A percentile compares a stretch with the other conserved stretches of the same genome.
Conservation (phyloP, 169 alveolate species). For the Plasmodium yoelii region DNA sequence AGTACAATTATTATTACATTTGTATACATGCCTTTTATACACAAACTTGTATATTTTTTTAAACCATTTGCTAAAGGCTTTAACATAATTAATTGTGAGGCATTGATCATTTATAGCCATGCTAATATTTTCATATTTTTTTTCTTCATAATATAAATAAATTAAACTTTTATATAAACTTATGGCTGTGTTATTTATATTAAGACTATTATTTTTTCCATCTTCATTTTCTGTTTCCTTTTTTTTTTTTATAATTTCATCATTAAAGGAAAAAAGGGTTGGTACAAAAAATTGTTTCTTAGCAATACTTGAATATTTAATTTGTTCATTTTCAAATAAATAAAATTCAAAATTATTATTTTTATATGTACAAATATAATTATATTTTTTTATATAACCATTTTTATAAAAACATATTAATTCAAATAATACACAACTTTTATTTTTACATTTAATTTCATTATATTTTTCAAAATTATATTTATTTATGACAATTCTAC, state of each 20-base stretch:
- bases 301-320: slow-evolving; percentile 4
- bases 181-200: slow-evolving; percentile 10
- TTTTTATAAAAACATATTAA: slow-evolving; percentile 42
- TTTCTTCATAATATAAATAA: slow-evolving; percentile 54
- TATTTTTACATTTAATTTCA: slow-evolving; percentile 14
- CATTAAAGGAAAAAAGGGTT: slow-evolving; percentile 66
- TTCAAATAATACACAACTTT: slow-evolving; percentile 37
- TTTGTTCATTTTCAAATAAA: slow-evolving; percentile 37
- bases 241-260: slow-evolving; percentile 39
- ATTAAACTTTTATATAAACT: slow-evolving; percentile 43
- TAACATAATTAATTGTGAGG: slow-evolving; percentile 35
- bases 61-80: slow-evolving; percentile 33
- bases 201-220: slow-evolving; percentile 8
- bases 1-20: not conserved
- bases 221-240: slow-evolving; percentile 12
- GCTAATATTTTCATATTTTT: slow-evolving; percentile 43
- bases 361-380: slow-evolving; percentile 38
- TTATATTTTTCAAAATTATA: slow-evolving; percentile 39
- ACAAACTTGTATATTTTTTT: slow-evolving; percentile 1
- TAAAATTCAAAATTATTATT: slow-evolving; percentile 45
- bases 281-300: slow-evolving; percentile 43
- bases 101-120: slow-evolving; percentile 37
- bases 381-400: slow-evolving; percentile 29
- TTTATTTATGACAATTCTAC: slow-evolving; percentile 25
- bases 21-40: not conserved